phyloP scores from a whole-genome alignment of 1,139 yeast species.

The Diutina pseudorugosa region DNA sequence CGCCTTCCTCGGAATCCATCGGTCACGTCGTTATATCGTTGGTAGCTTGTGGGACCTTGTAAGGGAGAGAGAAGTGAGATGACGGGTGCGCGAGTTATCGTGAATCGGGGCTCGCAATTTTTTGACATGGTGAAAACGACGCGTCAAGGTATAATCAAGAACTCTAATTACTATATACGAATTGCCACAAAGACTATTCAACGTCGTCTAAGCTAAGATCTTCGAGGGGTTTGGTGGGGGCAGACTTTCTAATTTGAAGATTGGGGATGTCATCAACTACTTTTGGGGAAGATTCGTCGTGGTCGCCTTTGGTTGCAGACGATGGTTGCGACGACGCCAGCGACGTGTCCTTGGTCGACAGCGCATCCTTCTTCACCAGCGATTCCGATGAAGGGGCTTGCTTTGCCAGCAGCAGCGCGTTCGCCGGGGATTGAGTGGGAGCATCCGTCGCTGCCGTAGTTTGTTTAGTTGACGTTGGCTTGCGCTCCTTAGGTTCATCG shows the following conservation, averaged over 20 bases:
- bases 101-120: not conserved
- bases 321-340: not conserved
- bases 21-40: not conserved
- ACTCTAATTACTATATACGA: no score
- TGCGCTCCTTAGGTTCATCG: conserved; percentile 14
- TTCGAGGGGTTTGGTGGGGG: not conserved
- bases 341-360: not conserved
- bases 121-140: not conserved
- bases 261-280: not conserved
- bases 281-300: not conserved
- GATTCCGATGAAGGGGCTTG: not conserved
- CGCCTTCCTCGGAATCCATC: conserved; percentile 3
- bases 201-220: not conserved
- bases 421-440: no score
- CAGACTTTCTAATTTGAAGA: not conserved
- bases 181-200: not conserved
- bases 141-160: not conserved
- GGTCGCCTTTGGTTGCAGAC: not conserved
- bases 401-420: not conserved
- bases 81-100: not conserved
- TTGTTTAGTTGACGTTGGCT: not conserved
- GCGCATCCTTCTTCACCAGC: not conserved
- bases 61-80: not conserved
- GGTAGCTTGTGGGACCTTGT: not conserved
- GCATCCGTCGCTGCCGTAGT: not conserved